These are phyloP conservation scores for Piromyces finnis DNA, from an alignment of 192 early-diverging fungal genomes.

Conservation along the genomic window DNA sequence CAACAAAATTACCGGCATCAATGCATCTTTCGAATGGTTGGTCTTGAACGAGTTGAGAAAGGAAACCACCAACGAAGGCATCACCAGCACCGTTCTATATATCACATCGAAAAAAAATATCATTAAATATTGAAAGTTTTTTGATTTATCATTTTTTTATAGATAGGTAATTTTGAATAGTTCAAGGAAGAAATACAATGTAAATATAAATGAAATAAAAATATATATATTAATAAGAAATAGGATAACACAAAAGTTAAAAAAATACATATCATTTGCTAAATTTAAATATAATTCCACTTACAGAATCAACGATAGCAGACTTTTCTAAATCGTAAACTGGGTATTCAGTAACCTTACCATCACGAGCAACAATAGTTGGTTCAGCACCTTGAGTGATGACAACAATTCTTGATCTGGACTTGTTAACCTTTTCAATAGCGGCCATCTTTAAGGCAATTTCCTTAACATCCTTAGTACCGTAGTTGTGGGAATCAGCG, in stretches of 20 bases:
- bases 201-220: too few relatives aligned
- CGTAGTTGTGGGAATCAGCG: constrained; percentile 43
- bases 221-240: too few relatives aligned
- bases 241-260: too few relatives aligned
- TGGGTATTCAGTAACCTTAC: constrained; percentile 2
- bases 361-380: constrained; percentile 48
- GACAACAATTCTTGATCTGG: constrained; percentile 65
- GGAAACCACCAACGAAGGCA: constrained; percentile 87
- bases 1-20: constrained; percentile 80
- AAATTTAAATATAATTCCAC: too few relatives aligned
- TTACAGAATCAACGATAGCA: background rate
- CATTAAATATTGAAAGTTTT: too few relatives aligned
- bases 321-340: background rate
- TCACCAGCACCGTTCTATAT: constrained; percentile 94
- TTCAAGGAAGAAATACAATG: constrained; percentile 2
- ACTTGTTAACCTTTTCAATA: constrained; percentile 57
- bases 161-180: constrained; percentile 14
- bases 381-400: constrained; percentile 74
- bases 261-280: background rate
- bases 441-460: constrained; percentile 68
- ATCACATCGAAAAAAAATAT: too few relatives aligned
- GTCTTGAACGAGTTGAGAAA: constrained; percentile 65
- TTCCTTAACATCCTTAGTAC: constrained; percentile 36
- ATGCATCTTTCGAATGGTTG: constrained; percentile 35
- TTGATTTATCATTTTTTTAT: constrained; percentile 6